Evolutionary conservation across 1,284 basidiomycete species (phyloP).

Genomic region (Ceratobasidium sp.): DNA sequence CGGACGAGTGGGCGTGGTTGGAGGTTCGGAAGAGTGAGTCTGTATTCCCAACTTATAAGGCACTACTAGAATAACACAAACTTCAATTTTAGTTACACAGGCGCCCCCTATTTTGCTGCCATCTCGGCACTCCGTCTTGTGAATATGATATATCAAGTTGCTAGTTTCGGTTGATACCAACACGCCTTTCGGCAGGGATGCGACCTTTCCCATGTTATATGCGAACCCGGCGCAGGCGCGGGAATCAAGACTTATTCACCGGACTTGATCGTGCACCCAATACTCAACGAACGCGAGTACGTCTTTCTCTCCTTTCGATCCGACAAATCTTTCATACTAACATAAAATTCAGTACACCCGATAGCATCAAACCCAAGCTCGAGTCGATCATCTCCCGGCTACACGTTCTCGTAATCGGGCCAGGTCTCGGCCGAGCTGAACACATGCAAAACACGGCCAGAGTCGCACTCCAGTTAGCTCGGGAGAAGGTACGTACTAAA

Average conservation of each 20-base stretch:
- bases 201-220: slow-evolving; percentile 97
- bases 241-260: slow-evolving; percentile 97
- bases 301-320: slow-evolving; percentile 37
- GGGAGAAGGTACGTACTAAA: slow-evolving; percentile 51
- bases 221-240: slow-evolving; percentile 87
- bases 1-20: slow-evolving; percentile 93
- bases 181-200: slow-evolving; percentile 71
- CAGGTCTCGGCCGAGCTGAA: slow-evolving; percentile 88
- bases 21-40: slow-evolving; percentile 88
- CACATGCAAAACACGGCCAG: slow-evolving; percentile 85
- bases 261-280: slow-evolving; percentile 95
- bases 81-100: slow-evolving; percentile 77
- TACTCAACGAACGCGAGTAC: slow-evolving; percentile 73
- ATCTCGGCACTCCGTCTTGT: slow-evolving; percentile 84
- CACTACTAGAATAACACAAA: not conserved
- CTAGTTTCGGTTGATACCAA: slow-evolving; percentile 31
- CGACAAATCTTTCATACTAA: not conserved
- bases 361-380: slow-evolving; percentile 70
- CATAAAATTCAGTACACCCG: slow-evolving; percentile 59
- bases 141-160: slow-evolving; percentile 60
- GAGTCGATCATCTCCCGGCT: slow-evolving; percentile 81
- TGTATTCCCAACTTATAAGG: not conserved
- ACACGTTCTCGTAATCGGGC: slow-evolving; percentile 93
- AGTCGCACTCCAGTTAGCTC: slow-evolving; percentile 63
- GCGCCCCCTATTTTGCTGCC: slow-evolving; percentile 94